Evolutionary conservation across 352 stramenopile genomes (phyloP).

Genomic region (Pythium brachiatum): DNA sequence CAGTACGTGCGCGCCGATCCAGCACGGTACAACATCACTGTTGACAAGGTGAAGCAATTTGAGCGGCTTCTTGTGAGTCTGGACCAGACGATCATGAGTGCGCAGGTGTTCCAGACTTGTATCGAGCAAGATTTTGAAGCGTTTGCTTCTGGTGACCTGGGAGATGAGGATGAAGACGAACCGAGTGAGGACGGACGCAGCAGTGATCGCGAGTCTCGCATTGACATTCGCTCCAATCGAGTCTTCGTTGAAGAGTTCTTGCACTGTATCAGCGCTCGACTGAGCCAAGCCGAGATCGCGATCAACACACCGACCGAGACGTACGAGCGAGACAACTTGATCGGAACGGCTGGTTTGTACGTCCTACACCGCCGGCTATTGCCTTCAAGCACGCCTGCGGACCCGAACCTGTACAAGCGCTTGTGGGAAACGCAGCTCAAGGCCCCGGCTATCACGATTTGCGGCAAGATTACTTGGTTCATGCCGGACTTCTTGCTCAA

Average conservation of each 20-base stretch:
- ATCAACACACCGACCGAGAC: constrained; percentile 88
- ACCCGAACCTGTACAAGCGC: constrained; percentile 87
- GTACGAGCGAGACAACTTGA: constrained; percentile 82
- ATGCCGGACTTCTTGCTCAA: constrained; percentile 86
- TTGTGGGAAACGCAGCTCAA: constrained; percentile 89
- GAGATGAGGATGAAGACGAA: constrained; percentile 51
- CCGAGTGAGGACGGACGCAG: constrained; percentile 59
- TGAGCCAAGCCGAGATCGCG: constrained; percentile 56
- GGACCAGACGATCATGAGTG: constrained; percentile 88
- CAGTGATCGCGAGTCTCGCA: constrained; percentile 65
- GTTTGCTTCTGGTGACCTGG: constrained; percentile 58
- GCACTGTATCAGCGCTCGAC: constrained; percentile 73
- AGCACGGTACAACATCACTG: constrained; percentile 76
- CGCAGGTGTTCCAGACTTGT: constrained; percentile 83
- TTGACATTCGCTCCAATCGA: constrained; percentile 81
- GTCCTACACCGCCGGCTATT: constrained; percentile 85
- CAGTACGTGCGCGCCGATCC: constrained; percentile 85
- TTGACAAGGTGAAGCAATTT: constrained; percentile 83
- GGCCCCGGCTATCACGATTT: constrained; percentile 80
- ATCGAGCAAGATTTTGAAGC: constrained; percentile 90
- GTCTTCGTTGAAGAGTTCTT: constrained; percentile 88
- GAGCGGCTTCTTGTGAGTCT: constrained; percentile 83
- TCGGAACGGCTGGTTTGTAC: constrained; percentile 90
- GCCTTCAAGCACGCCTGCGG: constrained; percentile 76
- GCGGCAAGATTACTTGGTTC: constrained; percentile 83